Evolutionary conservation across 1,284 basidiomycete genomes (phyloP).

Genomic region (Moniliophthora roreri): DNA sequence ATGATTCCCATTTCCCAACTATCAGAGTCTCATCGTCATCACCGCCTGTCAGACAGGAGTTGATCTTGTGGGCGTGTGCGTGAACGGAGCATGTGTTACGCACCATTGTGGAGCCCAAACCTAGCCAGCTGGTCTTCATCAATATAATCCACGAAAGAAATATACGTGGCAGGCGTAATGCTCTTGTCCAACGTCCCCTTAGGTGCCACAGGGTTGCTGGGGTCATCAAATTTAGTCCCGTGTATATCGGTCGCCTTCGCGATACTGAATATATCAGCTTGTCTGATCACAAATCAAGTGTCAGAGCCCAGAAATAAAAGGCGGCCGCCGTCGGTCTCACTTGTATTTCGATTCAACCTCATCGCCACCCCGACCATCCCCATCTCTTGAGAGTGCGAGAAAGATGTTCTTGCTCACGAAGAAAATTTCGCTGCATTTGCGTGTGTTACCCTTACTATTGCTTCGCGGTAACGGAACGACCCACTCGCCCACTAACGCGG

Average conservation of each 20-base stretch:
- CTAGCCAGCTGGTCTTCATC: constrained; percentile 51
- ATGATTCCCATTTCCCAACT: constrained; percentile 68
- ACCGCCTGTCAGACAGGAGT: constrained; percentile 16
- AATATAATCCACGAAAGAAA: constrained; percentile 55
- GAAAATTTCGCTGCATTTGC: constrained; percentile 56
- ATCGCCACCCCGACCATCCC: constrained; percentile 56
- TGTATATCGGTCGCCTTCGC: constrained; percentile 62
- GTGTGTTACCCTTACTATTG: constrained; percentile 48
- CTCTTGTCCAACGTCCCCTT: constrained; percentile 46
- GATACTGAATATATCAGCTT: constrained; percentile 61
- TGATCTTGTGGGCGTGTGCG: neutral
- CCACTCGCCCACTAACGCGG: constrained; percentile 54
- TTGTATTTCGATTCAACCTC: constrained; percentile 56
- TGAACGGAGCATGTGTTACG: neutral
- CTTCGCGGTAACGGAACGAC: constrained; percentile 60
- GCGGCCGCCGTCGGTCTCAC: constrained; percentile 30
- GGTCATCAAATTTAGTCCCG: constrained; percentile 54
- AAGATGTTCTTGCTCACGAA: constrained; percentile 54
- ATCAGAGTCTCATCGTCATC: constrained; percentile 53
- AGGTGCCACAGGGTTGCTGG: constrained; percentile 51
- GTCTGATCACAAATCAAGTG: constrained; percentile 27
- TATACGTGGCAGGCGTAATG: constrained; percentile 57
- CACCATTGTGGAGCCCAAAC: constrained; percentile 64
- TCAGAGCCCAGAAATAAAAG: neutral
- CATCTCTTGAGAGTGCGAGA: constrained; percentile 60